Base-by-base conservation (phyloP, 2,329 filamentous ascomycete species). In the Dactylellina cionopaga region DNA sequence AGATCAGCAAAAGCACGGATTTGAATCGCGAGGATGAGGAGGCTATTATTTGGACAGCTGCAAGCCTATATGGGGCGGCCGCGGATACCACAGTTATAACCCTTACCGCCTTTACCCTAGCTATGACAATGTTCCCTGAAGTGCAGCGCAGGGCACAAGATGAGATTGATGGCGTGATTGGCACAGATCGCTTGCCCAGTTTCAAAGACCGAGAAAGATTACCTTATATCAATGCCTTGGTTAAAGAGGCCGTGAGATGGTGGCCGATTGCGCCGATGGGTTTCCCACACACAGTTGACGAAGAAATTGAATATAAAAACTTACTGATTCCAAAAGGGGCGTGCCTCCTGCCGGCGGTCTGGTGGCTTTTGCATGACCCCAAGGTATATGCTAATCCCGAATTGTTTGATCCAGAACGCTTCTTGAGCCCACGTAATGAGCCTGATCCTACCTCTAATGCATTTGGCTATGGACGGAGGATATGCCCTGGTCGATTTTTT, bases 181-280 rank as follows among this genome's bases (percentile, higher is more conserved):
- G 85, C 1, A 74, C 78, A 0, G 63, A 80, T 9, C 80, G 85
- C 1, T 80, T 82, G 5, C 85, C 85, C 0, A 77, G 76, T 13
- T 83, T 82, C 76, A 81, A 83, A 35, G 85, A 88, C 75, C 80
- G 81, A 19, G 78, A 80, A 0, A 77, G 79, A 2, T 76, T 88
- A 6, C 85, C 85, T 0, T 88, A 88, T 75, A 76, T 87, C 29
- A 80, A 82, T 17, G 84, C 83, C 1, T 80, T 86, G 10, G 81
- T 87, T 15, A 86, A 87, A 69, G 86, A 89, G 72, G 81, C 84
- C 0, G 78, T 87, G 9, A 81, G 86, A 1, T 87, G 86, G 85
- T 81, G 85, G 3, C 84, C 85, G 0, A 83, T 86, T 0, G 81
- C 82, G 9, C 83, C 84, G 43, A 82, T 85, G n/a, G 83, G 49